Conservation (phyloP, 2,329 filamentous ascomycete species). For the Beauveria australis region DNA sequence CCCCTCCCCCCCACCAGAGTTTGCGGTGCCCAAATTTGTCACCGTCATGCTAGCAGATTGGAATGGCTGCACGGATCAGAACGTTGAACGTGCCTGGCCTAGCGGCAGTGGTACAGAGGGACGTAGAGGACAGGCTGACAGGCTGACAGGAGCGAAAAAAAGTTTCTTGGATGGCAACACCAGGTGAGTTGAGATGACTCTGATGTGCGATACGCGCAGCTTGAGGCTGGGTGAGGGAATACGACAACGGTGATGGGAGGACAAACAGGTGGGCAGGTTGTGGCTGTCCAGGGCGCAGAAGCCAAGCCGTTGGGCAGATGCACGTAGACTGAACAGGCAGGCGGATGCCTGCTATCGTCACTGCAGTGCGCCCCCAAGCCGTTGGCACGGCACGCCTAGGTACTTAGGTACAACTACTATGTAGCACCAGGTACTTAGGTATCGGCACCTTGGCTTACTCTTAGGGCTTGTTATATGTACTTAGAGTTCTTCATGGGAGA, state of each 20-base stretch:
- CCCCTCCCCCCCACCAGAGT: neutral
- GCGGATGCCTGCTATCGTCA: neutral
- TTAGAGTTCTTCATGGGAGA: neutral
- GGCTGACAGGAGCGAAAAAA: neutral
- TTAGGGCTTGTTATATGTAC: too few species aligned
- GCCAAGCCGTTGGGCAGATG: neutral
- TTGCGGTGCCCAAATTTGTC: conserved; percentile 1
- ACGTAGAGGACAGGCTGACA: neutral
- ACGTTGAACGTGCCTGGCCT: conserved; percentile 9
- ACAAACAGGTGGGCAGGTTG: neutral
- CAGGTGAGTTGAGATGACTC: neutral
- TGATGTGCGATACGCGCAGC: neutral
- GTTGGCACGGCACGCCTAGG: too few species aligned
- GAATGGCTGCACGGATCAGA: conserved; percentile 6
- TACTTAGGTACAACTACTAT: too few species aligned
- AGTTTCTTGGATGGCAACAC: neutral
- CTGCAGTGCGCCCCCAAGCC: too few species aligned
- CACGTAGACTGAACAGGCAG: neutral
- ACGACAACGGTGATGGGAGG: neutral
- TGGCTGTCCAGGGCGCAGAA: neutral
- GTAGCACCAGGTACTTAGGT: neutral
- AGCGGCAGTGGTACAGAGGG: neutral
- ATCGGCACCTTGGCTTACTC: neutral
- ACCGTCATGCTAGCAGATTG: conserved; percentile 5
- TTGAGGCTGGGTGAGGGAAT: neutral